A percentile compares a stretch with the other conserved stretches of the same genome.
These are phyloP conservation scores for Eimeria maxima DNA, from an alignment of 169 alveolate genomes.

Conservation along the genomic window DNA sequence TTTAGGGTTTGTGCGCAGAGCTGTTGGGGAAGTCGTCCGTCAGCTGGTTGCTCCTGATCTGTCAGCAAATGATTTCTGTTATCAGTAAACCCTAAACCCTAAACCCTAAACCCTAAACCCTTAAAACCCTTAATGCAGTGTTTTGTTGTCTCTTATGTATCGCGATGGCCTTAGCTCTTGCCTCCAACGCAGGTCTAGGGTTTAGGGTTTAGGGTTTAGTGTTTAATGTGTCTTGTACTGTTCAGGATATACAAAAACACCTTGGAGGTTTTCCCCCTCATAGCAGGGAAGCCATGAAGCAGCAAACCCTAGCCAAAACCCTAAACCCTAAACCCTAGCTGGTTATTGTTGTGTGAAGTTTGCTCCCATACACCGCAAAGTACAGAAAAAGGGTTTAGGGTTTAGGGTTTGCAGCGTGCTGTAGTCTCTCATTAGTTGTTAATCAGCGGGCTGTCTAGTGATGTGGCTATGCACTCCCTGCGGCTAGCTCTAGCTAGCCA, in stretches of 20 bases:
- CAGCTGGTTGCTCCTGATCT: constrained; percentile 71
- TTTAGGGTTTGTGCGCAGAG: constrained; percentile 58
- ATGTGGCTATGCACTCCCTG: neutral
- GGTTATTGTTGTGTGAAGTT: neutral
- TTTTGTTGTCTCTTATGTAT: neutral
- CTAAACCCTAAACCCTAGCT: constrained; percentile 28
- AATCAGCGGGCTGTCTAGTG: too few species aligned
- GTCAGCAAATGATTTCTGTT: constrained; percentile 49
- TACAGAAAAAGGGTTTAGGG: neutral
- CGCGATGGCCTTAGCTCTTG: neutral
- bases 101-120: neutral
- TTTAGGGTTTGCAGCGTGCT: neutral
- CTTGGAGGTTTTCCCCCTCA: constrained; percentile 31
- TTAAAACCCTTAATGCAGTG: neutral
- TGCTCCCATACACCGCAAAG: neutral
- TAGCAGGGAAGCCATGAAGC: neutral
- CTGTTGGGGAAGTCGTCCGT: constrained; percentile 69
- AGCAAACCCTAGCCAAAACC: neutral
- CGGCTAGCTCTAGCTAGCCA: neutral
- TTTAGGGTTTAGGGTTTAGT: constrained; percentile 22
- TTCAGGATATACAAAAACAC: constrained; percentile 70
- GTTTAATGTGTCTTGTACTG: neutral
- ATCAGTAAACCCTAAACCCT: constrained; percentile 44
- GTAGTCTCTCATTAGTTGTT: too few species aligned
- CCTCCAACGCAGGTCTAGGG: neutral